A percentile compares a stretch with the other conserved stretches of the same genome.
Conservation (phyloP, 129 eudicot species). For the Silybum marianum region DNA sequence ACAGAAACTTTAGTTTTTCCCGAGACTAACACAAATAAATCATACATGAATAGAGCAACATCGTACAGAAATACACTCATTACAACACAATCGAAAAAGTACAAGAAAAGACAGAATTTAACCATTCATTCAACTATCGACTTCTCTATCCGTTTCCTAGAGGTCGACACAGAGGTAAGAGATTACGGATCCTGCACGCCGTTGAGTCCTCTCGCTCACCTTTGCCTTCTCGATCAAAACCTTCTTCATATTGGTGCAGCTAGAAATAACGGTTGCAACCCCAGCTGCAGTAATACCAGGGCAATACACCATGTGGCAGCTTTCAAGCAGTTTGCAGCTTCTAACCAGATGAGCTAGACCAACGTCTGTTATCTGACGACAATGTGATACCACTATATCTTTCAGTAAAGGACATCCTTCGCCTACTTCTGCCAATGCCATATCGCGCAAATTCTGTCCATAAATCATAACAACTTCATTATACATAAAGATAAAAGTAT, state of each 20-base stretch:
- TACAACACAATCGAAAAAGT: neutral
- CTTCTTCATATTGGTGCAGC: slow-evolving; percentile 74
- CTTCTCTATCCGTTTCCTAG: slow-evolving; percentile 19
- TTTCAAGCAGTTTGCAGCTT: slow-evolving; percentile 60
- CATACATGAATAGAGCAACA: neutral
- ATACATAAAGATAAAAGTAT: neutral
- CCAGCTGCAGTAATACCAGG: slow-evolving; percentile 77
- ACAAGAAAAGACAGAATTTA: neutral
- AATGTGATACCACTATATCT: slow-evolving; percentile 81
- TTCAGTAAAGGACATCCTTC: slow-evolving; percentile 78
- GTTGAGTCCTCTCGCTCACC: slow-evolving; percentile 74
- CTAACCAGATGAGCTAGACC: slow-evolving; percentile 63
- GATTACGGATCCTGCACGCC: slow-evolving; percentile 86
- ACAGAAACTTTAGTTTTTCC: neutral
- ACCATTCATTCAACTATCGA: neutral
- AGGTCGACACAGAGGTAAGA: slow-evolving; percentile 86
- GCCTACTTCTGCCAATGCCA: slow-evolving; percentile 75
- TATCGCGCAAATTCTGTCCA: slow-evolving; percentile 67
- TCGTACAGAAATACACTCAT: neutral
- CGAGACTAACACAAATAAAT: neutral
- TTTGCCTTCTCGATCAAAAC: slow-evolving; percentile 79
- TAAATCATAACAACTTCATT: neutral
- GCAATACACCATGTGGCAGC: slow-evolving; percentile 91
- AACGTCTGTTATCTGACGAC: slow-evolving; percentile 79
- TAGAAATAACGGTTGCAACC: slow-evolving; percentile 75